Evolutionary conservation across 805 yeast species (phyloP).

Genomic region (Zygoascus flipseniorum): DNA sequence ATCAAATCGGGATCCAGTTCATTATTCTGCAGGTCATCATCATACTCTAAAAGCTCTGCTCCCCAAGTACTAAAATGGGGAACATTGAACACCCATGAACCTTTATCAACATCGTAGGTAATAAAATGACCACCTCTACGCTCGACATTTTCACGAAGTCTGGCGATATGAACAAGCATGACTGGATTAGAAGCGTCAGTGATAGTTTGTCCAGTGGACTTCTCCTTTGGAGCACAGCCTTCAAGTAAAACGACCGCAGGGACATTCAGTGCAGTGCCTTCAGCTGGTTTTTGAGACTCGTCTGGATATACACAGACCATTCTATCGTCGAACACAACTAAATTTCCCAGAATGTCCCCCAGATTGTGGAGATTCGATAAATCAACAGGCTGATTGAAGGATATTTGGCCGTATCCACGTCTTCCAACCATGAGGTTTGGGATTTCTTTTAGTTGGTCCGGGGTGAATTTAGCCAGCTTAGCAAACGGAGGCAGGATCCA

Average conservation of each 20-base stretch:
- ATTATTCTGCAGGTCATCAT: constrained; percentile 51
- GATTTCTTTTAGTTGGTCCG: constrained; percentile 52
- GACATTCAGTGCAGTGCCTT: constrained; percentile 71
- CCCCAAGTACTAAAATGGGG: constrained; percentile 97
- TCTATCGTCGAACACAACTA: constrained; percentile 53
- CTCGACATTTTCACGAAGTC: constrained; percentile 38
- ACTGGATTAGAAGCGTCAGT: constrained; percentile 64
- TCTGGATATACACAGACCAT: constrained; percentile 66
- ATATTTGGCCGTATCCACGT: constrained; percentile 58
- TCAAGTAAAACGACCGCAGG: constrained; percentile 66
- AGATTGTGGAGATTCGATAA: constrained; percentile 53
- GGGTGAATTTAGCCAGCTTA: constrained; percentile 45
- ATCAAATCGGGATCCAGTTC: neutral
- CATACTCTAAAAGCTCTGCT: constrained; percentile 29
- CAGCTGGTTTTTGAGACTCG: constrained; percentile 42
- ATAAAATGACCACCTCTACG: constrained; percentile 68
- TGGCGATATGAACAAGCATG: constrained; percentile 42
- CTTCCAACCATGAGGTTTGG: constrained; percentile 64
- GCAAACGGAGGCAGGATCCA: constrained; percentile 70
- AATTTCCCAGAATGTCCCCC: constrained; percentile 53
- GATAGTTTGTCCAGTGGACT: constrained; percentile 47
- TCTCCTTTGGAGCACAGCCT: constrained; percentile 65
- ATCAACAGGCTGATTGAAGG: constrained; percentile 70
- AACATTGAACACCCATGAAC: constrained; percentile 72
- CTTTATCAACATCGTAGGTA: constrained; percentile 67